Conservation (phyloP, 1,284 basidiomycete genomes). For the Ceratobasidium sp. region DNA sequence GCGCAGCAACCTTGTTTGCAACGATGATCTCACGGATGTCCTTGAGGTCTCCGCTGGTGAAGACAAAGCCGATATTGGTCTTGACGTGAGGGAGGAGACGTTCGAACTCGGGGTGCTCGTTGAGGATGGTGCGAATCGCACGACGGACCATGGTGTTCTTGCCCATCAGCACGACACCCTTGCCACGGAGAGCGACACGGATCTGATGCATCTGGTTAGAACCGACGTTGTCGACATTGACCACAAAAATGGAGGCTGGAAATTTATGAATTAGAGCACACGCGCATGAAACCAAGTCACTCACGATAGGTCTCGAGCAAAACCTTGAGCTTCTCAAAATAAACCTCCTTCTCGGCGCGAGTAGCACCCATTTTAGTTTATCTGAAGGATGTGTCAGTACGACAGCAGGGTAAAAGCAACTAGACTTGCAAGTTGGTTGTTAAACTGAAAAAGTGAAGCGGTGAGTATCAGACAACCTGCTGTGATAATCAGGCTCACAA, state of each 20-base stretch:
- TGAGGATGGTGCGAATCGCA: conserved; percentile 90
- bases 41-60: conserved; percentile 93
- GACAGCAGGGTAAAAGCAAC: too few species aligned
- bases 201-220: conserved; percentile 99
- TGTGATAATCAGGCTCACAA: conserved; percentile 12
- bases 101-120: conserved; percentile 94
- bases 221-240: conserved; percentile 99
- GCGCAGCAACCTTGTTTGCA: conserved; percentile 97
- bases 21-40: conserved; percentile 92
- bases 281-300: conserved; percentile 54
- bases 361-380: conserved; percentile 84
- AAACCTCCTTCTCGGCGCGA: conserved; percentile 90
- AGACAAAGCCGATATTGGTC: conserved; percentile 99
- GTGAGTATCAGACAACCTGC: background rate
- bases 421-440: background rate
- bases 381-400: background rate
- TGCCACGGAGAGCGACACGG: conserved; percentile 94
- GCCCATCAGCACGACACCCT: conserved; percentile 98
- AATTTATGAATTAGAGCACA: background rate
- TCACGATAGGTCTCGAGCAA: conserved; percentile 90
- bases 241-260: conserved; percentile 95
- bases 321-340: conserved; percentile 95
- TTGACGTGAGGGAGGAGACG: conserved; percentile 94
- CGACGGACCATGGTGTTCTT: conserved; percentile 99
- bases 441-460: background rate